These are phyloP conservation scores for Polyporus arcularius DNA, from an alignment of 768 basidiomycete species.

Conservation along the genomic window DNA sequence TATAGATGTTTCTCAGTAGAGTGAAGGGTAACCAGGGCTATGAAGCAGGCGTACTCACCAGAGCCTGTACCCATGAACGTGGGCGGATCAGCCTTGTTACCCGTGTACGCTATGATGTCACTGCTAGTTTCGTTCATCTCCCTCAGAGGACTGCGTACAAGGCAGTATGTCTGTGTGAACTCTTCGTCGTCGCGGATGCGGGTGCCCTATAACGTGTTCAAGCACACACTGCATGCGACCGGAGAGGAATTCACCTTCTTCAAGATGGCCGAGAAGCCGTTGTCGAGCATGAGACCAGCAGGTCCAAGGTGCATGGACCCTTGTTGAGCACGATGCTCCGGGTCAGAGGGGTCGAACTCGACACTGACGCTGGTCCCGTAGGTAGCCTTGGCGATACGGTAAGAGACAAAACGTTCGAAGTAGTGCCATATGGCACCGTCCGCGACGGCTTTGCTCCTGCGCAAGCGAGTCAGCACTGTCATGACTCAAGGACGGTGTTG, in stretches of 20 bases:
- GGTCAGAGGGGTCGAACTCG: slow-evolving; percentile 35
- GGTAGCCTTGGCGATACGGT: slow-evolving; percentile 48
- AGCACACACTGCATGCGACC: slow-evolving; percentile 7
- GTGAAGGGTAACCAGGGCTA: not conserved
- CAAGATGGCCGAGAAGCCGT: slow-evolving; percentile 12
- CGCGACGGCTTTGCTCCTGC: slow-evolving; percentile 52
- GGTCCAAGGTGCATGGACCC: slow-evolving; percentile 33
- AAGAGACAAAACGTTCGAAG: slow-evolving; percentile 50
- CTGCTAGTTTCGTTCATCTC: slow-evolving; percentile 18
- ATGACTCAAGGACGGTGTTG: too few relatives aligned
- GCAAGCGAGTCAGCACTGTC: not conserved
- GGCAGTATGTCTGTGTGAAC: not conserved
- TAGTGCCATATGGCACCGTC: slow-evolving; percentile 48
- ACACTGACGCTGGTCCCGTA: slow-evolving; percentile 47
- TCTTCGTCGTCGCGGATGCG: slow-evolving; percentile 5
- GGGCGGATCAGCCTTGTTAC: slow-evolving; percentile 12
- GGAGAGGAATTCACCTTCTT: slow-evolving; percentile 7
- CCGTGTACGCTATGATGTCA: slow-evolving; percentile 35
- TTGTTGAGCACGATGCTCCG: slow-evolving; percentile 45
- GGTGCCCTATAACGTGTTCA: slow-evolving; percentile 1
- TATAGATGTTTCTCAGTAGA: too few relatives aligned
- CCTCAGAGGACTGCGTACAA: not conserved
- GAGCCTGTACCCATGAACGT: not conserved
- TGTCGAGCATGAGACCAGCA: slow-evolving; percentile 1
- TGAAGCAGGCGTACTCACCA: not conserved